A percentile compares a stretch with the other conserved stretches of the same genome.
Conservation (phyloP, 371 early-diverging fungal genomes). For the Mucor racemosus region DNA sequence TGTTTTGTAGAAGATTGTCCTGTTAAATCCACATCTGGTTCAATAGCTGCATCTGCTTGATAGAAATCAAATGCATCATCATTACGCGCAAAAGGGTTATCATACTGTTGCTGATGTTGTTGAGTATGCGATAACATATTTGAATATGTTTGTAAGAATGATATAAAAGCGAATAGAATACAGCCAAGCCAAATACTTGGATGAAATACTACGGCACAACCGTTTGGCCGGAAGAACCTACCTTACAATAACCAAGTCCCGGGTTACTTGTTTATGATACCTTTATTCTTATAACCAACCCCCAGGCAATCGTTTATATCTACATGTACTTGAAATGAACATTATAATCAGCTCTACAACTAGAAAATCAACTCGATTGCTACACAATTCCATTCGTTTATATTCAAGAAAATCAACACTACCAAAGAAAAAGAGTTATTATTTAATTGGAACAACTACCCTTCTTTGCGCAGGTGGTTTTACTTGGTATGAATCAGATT, state of each 20-base stretch:
- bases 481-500: conserved; percentile 24
- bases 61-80: conserved; percentile 24
- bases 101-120: conserved; percentile 18
- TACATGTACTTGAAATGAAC: neutral
- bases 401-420: neutral
- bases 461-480: conserved; percentile 18
- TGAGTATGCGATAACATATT: conserved; percentile 18
- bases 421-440: neutral
- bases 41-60: conserved; percentile 25
- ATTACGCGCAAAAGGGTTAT: conserved; percentile 33
- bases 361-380: neutral
- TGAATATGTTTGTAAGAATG: neutral
- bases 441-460: neutral
- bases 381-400: neutral
- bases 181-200: neutral
- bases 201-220: neutral
- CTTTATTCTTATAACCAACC: neutral
- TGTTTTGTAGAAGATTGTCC: conserved; percentile 37
- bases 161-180: neutral
- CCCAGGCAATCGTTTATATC: neutral
- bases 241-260: neutral
- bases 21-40: conserved; percentile 38
- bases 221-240: neutral
- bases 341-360: neutral
- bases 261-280: neutral